Conservation (phyloP, 2,329 filamentous ascomycete species). For the Penicillium paneum region DNA sequence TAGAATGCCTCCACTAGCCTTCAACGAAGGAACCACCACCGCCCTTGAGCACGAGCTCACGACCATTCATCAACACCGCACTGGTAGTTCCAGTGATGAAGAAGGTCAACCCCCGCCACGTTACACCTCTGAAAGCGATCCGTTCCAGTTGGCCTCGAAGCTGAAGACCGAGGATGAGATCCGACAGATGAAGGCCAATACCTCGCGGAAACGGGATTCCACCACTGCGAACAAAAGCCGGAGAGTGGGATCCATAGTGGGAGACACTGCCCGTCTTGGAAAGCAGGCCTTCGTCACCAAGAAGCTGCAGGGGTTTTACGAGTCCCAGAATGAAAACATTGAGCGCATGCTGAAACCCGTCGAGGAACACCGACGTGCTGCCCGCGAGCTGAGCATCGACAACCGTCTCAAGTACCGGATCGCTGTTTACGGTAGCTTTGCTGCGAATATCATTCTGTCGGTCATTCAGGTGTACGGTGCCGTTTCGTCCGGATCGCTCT, state of each 20-base stretch:
- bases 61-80: conserved; percentile 23
- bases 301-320: conserved; percentile 74
- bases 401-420: conserved; percentile 67
- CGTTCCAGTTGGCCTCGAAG: conserved; percentile 71
- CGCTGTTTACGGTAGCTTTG: conserved; percentile 65
- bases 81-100: conserved; percentile 37
- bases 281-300: conserved; percentile 32
- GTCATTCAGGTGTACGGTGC: conserved; percentile 85
- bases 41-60: conserved; percentile 38
- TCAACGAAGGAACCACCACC: conserved; percentile 41
- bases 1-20: conserved; percentile 18
- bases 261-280: conserved; percentile 37
- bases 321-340: conserved; percentile 88
- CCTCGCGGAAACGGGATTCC: conserved; percentile 64
- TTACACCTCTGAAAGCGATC: conserved; percentile 67
- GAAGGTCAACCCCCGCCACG: conserved; percentile 51
- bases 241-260: conserved; percentile 14
- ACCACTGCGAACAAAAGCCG: conserved; percentile 4
- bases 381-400: conserved; percentile 73
- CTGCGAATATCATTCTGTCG: conserved; percentile 75
- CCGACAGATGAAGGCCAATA: conserved; percentile 73
- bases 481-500: conserved; percentile 80
- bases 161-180: conserved; percentile 78
- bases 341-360: conserved; percentile 87
- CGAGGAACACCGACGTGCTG: conserved; percentile 81